Conservation (phyloP, 805 yeast genomes). For the Torulaspora quercuum region DNA sequence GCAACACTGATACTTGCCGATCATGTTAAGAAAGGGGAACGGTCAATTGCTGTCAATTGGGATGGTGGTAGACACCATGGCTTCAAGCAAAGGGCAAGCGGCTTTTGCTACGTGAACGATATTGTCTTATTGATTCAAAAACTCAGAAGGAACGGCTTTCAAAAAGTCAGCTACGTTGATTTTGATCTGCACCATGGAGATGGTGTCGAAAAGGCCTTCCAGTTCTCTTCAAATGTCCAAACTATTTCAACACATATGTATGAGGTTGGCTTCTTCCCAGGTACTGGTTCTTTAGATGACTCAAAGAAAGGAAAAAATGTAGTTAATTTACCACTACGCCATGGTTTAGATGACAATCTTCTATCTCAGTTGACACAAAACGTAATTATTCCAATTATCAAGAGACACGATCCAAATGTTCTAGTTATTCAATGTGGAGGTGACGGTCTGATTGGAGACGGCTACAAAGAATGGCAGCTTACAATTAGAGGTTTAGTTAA, state of each 20-base stretch:
- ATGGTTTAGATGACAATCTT: slow-evolving; percentile 51
- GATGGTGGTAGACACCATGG: slow-evolving; percentile 80
- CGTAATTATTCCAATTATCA: slow-evolving; percentile 44
- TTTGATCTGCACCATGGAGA: slow-evolving; percentile 79
- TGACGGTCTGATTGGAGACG: slow-evolving; percentile 69
- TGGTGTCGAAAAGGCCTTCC: slow-evolving; percentile 68
- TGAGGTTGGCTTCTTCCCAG: slow-evolving; percentile 71
- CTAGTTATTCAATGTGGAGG: slow-evolving; percentile 68
- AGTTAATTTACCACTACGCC: slow-evolving; percentile 53
- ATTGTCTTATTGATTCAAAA: slow-evolving; percentile 53
- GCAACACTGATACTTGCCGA: slow-evolving; percentile 53
- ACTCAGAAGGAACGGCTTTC: slow-evolving; percentile 44
- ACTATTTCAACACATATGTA: slow-evolving; percentile 62
- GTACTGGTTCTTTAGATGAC: slow-evolving; percentile 51
- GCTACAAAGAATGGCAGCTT: slow-evolving; percentile 65
- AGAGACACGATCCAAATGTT: slow-evolving; percentile 45
- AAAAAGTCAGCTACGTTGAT: slow-evolving; percentile 58
- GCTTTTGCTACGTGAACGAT: slow-evolving; percentile 74
- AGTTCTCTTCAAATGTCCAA: slow-evolving; percentile 50
- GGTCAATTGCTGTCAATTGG: slow-evolving; percentile 59
- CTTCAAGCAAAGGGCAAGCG: slow-evolving; percentile 51
- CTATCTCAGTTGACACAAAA: slow-evolving; percentile 39
- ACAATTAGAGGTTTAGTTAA: slow-evolving; percentile 49
- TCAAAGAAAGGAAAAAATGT: slow-evolving; percentile 39
- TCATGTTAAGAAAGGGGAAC: slow-evolving; percentile 31